Percentiles rank a stretch among this genome's conserved stretches.
Conservation (phyloP, 2,329 filamentous ascomycete species). For the Penicillium hesseltinei region DNA sequence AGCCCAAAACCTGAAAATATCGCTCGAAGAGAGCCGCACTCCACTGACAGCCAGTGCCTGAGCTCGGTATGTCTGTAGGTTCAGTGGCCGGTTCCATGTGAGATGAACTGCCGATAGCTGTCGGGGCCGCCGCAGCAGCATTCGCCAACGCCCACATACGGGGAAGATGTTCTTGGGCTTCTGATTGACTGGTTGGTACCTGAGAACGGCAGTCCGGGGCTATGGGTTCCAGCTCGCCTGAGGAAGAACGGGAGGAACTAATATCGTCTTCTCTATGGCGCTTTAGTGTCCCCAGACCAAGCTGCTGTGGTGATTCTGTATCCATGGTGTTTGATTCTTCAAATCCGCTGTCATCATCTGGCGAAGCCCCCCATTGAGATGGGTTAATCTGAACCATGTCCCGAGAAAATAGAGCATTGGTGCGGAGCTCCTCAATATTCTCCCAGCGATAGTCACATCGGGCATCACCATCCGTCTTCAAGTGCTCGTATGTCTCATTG, state of each 20-base stretch:
- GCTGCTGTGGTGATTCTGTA: background rate
- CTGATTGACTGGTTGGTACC: background rate
- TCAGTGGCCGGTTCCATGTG: background rate
- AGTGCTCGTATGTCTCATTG: constrained; percentile 15
- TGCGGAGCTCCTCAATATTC: background rate
- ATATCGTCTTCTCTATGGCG: background rate
- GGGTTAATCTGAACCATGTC: background rate
- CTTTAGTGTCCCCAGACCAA: background rate
- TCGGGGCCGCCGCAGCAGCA: background rate
- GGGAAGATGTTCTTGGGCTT: background rate
- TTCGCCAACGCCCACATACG: background rate
- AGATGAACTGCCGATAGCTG: background rate
- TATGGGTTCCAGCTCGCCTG: background rate
- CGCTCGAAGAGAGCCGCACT: constrained; percentile 15
- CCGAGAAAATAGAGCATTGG: background rate
- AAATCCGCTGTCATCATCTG: background rate
- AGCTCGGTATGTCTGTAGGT: constrained; percentile 10
- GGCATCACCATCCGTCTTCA: constrained; percentile 2
- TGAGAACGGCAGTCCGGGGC: background rate
- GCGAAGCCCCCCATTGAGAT: background rate
- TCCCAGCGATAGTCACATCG: background rate
- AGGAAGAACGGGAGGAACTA: background rate
- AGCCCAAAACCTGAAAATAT: constrained; percentile 14
- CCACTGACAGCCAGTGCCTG: constrained; percentile 22
- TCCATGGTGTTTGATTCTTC: background rate